Evolutionary conservation across 169 alveolate genomes (phyloP), one percentile per base, ranked within the genome.

Genomic region (Cytauxzoon felis): DNA sequence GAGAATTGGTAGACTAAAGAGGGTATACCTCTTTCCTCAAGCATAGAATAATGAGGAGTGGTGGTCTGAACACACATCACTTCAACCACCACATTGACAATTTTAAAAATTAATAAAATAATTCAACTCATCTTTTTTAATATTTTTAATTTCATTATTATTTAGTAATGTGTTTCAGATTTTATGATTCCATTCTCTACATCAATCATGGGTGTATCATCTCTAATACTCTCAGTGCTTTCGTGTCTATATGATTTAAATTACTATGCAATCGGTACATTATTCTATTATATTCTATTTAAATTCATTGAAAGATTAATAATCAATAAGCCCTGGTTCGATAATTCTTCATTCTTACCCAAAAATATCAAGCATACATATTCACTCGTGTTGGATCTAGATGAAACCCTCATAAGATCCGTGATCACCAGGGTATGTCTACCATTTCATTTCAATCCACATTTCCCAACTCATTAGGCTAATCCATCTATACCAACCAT

Each of bases 301-400:
- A 66, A 66, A 47, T 4, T 54, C 26, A 19, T 33, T 5, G 69
- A 66, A 45, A 30, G 27, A 9, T 18, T 26, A n/a, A 5, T 32
- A 4, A 8, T 3, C 0, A 5, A 38, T 13, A 38, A 13, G 45
- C 13, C 45, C 13, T 13, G 13, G 19, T 38, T 13, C 13, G 13
- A 38, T 38, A 38, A 38, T n/a, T 38, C 45, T 13, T 38, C 45
- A 13, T 38, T 38, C 45, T 38, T 38, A 38, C 45, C 62, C 0
- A 56, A 59, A 32, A 45, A 57, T 7, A 41, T 43, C 54, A 40
- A 3, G 42, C 75, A 45, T 1, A 24, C 2, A 11, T 62, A 42
- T 23, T 41, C 71, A 19, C 81, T 68, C 1, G 81, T 68, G 23
- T 64, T 68, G 0, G 81, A 68, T 11, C 79, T 68, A 24, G 81